Conservation (phyloP, 2,329 filamentous ascomycete species). For the Catunica adiposa region DNA sequence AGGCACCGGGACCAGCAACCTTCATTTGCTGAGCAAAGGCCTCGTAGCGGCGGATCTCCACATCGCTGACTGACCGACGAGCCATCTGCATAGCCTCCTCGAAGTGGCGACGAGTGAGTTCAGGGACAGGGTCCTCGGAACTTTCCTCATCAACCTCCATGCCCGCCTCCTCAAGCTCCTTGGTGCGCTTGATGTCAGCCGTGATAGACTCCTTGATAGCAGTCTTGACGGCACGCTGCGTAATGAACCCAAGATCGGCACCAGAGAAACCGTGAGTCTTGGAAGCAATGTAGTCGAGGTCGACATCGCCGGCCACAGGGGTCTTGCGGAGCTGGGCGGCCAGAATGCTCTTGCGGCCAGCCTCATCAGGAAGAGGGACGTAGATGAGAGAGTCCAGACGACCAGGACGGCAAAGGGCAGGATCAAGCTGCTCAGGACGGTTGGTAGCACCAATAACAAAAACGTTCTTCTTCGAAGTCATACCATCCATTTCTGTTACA, state of each 20-base stretch:
- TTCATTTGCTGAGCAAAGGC: constrained; percentile 99
- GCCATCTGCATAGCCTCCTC: constrained; percentile 97
- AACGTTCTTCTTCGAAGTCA: constrained; percentile 99
- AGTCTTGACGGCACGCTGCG: constrained; percentile 96
- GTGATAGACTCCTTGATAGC: constrained; percentile 96
- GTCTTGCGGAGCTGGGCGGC: constrained; percentile 97
- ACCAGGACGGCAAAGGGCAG: constrained; percentile 91
- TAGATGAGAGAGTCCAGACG: constrained; percentile 98
- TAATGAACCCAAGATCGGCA: constrained; percentile 98
- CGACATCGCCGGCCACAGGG: constrained; percentile 71
- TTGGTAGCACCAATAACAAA: constrained; percentile 99
- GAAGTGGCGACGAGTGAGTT: constrained; percentile 91
- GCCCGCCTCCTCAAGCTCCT: constrained; percentile 73
- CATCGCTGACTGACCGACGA: constrained; percentile 83
- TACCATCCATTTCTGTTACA: constrained; percentile 79
- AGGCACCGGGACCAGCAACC: constrained; percentile 85
- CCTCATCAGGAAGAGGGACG: constrained; percentile 86
- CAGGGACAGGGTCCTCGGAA: constrained; percentile 80
- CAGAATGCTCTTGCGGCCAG: constrained; percentile 75
- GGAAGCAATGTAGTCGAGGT: constrained; percentile 80
- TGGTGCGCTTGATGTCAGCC: constrained; percentile 72
- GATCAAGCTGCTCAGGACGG: constrained; percentile 94
- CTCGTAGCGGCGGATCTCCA: constrained; percentile 96
- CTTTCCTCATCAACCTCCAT: constrained; percentile 58
- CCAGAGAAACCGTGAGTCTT: constrained; percentile 98